Evolutionary conservation across 2,329 filamentous ascomycete species (phyloP), one percentile per base, ranked within the genome.

Genomic region (Xylariales sp.): DNA sequence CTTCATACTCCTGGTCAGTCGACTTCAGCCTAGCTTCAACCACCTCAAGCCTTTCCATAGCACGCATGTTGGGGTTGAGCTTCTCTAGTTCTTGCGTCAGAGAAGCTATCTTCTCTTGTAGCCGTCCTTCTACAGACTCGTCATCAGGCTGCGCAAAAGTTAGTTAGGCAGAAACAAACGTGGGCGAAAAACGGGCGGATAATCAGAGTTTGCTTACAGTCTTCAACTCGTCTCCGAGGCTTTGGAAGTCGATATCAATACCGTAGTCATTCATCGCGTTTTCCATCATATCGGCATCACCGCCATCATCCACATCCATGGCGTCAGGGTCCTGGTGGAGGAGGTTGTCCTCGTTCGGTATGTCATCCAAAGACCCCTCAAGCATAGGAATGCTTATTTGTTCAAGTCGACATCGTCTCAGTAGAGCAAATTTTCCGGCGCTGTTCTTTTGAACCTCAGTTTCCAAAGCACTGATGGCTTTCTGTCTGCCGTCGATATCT

Each of bases 61-160:
- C 93, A 52, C 91, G 88, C 80, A 95, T 94, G 61, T 98, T 97
- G 18, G 93, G 93, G 44, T 93, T 90, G 62, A 97, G 83, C 63
- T 95, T 95, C 57, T 95, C 89, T 15, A 98, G 78, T 50, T 95
- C 87, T 21, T 75, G 69, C 30, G 82, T 81, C 8, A 98, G 73
- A 19, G 75, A 74, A 15, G 76, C 71, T 47, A 98, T 88, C 53
- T 81, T 83, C 38, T 95, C 87, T 37, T 85, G 78, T 2, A 98
- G 72, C 41, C 76, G 74, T 31, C 86, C 79, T 54, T 96, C 91
- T 17, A 84, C 66, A 43, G 81, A 78, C 14, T 82, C 72, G 40
- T 85, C 82, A 37, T 81, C 74, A 43, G 82, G 77, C 80, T 90
- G 44, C n/a, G n/a, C n/a, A n/a, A n/a, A n/a, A n/a, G n/a, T n/a